These are phyloP conservation scores for Marasmius tenuissimus DNA, from an alignment of 1,284 basidiomycete species.

Conservation along the genomic window DNA sequence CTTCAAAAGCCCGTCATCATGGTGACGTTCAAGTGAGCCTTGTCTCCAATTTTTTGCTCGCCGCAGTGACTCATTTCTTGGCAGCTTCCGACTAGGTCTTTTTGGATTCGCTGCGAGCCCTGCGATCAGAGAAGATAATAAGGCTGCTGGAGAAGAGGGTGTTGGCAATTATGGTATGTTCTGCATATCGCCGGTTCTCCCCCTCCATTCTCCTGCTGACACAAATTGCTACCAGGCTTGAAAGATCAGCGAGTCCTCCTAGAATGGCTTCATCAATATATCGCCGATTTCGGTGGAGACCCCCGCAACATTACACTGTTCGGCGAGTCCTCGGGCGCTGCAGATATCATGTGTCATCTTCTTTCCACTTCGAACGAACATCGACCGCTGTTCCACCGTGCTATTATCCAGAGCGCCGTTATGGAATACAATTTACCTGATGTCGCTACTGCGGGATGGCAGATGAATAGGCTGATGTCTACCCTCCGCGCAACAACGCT, in stretches of 20 bases:
- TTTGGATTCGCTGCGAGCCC: conserved; percentile 70
- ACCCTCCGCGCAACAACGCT: conserved; percentile 50
- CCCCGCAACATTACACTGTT: conserved; percentile 70
- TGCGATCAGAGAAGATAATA: conserved; percentile 65
- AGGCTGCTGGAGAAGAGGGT: conserved; percentile 60
- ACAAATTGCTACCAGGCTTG: conserved; percentile 42
- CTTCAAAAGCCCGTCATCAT: conserved; percentile 64
- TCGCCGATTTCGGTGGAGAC: conserved; percentile 71
- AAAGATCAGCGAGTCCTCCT: conserved; percentile 70
- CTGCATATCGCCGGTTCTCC: conserved; percentile 1
- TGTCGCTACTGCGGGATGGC: conserved; percentile 60
- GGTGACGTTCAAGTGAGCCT: conserved; percentile 72
- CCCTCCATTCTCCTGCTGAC: not conserved
- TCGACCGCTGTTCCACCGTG: conserved; percentile 61
- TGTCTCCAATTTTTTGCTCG: conserved; percentile 14
- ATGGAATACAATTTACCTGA: conserved; percentile 62
- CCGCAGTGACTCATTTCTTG: conserved; percentile 11
- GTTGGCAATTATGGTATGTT: conserved; percentile 71
- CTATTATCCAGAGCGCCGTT: conserved; percentile 66
- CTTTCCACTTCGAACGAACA: conserved; percentile 62
- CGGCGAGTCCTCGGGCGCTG: conserved; percentile 68
- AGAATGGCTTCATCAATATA: conserved; percentile 69
- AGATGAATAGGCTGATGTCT: conserved; percentile 60
- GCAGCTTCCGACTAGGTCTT: conserved; percentile 72
- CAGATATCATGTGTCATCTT: conserved; percentile 71